These are phyloP conservation scores for Cyanodermella asteris DNA, from an alignment of 2,329 filamentous ascomycete species.

Conservation along the genomic window DNA sequence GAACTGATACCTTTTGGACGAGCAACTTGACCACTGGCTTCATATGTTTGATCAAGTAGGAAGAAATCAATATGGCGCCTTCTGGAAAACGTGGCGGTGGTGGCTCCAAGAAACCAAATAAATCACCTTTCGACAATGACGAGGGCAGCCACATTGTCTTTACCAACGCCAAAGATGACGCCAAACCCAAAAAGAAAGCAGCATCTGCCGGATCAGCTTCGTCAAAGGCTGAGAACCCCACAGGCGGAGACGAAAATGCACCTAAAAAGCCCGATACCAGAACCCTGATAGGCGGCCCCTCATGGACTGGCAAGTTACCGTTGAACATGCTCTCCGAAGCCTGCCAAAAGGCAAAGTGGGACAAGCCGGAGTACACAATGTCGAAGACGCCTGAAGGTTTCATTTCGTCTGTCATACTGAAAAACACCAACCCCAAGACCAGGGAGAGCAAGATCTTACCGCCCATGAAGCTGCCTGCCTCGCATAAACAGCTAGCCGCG, in stretches of 20 bases:
- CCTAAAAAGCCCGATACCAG: constrained; percentile 39
- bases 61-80: no score
- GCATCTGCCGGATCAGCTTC: constrained; percentile 9
- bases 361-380: constrained; percentile 77
- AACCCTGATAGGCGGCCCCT: constrained; percentile 78
- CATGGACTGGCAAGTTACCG: constrained; percentile 93
- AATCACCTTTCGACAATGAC: constrained; percentile 7
- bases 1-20: no score
- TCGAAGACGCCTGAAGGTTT: constrained; percentile 53
- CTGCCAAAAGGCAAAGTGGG: constrained; percentile 91
- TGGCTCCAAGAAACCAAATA: constrained; percentile 5
- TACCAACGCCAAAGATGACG: constrained; percentile 7
- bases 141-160: constrained; percentile 13
- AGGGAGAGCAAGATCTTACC: constrained; percentile 53
- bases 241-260: constrained; percentile 12
- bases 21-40: no score
- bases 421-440: constrained; percentile 55
- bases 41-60: no score
- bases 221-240: constrained; percentile 8
- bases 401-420: constrained; percentile 63
- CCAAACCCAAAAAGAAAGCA: constrained; percentile 6
- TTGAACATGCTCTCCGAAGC: constrained; percentile 86
- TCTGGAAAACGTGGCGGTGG: constrained; percentile 7
- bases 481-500: constrained; percentile 52
- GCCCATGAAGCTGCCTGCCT: constrained; percentile 58